phyloP scores from a whole-genome alignment of 768 basidiomycete genomes.

The Galerina sulciceps region DNA sequence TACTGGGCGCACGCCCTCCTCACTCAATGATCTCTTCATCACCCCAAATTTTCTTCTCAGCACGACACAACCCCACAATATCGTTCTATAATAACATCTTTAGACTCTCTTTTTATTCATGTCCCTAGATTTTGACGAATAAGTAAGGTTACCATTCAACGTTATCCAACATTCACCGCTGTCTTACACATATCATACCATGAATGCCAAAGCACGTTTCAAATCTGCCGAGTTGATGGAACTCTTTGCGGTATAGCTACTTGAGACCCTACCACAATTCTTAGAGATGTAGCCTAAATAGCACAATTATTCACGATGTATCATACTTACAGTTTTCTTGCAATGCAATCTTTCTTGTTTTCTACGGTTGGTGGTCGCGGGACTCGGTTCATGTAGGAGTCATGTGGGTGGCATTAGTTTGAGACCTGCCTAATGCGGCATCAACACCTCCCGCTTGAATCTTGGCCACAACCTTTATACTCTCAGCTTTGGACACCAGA shows the following conservation, averaged over 20 bases:
- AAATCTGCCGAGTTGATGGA: too few relatives aligned
- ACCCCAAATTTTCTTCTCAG: neutral
- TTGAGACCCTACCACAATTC: neutral
- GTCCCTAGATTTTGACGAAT: too few relatives aligned
- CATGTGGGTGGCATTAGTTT: neutral
- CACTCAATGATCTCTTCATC: neutral
- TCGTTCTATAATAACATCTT: neutral
- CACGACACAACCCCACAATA: neutral
- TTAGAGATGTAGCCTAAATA: constrained; percentile 2
- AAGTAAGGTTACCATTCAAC: too few relatives aligned
- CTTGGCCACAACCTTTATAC: neutral
- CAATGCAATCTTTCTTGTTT: too few relatives aligned
- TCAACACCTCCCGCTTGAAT: neutral
- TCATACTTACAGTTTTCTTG: too few relatives aligned
- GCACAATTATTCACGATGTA: neutral
- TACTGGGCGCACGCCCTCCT: too few relatives aligned
- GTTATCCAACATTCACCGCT: too few relatives aligned
- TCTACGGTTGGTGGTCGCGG: too few relatives aligned
- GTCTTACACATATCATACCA: too few relatives aligned
- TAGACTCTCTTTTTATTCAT: neutral
- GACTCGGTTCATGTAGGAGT: neutral
- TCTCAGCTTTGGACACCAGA: neutral
- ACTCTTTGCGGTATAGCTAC: too few relatives aligned
- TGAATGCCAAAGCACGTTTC: too few relatives aligned
- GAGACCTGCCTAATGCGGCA: constrained; percentile 5